Conservation (phyloP, 2,329 filamentous ascomycete genomes). For the Penicillium sp. region DNA sequence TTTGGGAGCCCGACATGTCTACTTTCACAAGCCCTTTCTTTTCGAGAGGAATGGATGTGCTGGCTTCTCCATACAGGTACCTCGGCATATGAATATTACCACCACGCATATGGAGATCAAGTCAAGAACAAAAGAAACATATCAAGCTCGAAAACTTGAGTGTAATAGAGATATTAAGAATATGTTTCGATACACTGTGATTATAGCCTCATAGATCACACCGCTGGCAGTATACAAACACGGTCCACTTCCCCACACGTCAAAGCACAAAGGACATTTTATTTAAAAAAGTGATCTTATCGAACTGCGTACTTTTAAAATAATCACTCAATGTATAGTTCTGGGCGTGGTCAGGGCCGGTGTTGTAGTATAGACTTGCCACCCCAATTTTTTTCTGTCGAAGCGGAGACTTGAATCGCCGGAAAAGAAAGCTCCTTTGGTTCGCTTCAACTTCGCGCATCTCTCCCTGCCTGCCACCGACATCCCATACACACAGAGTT, state of each 20-base stretch:
- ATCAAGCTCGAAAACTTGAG: background rate
- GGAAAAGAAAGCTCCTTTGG: constrained; percentile 29
- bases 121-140: background rate
- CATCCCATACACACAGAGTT: constrained; percentile 13
- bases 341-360: background rate
- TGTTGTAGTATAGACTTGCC: constrained; percentile 22
- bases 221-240: background rate
- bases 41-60: background rate
- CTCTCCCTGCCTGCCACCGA: constrained; percentile 16
- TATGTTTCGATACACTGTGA: background rate
- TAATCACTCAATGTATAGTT: background rate
- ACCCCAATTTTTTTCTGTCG: constrained; percentile 27
- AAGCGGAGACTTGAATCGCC: constrained; percentile 27
- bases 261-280: background rate
- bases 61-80: background rate
- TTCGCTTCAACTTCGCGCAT: constrained; percentile 24
- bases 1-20: background rate
- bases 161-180: background rate
- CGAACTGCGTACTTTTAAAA: background rate
- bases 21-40: background rate
- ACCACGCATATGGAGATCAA: background rate
- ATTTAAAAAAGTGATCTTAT: background rate
- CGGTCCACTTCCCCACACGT: background rate
- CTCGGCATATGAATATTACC: background rate
- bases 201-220: background rate